Base-by-base conservation (phyloP, 148 eudicot genomes). In the Pharnaceum exiguum region DNA sequence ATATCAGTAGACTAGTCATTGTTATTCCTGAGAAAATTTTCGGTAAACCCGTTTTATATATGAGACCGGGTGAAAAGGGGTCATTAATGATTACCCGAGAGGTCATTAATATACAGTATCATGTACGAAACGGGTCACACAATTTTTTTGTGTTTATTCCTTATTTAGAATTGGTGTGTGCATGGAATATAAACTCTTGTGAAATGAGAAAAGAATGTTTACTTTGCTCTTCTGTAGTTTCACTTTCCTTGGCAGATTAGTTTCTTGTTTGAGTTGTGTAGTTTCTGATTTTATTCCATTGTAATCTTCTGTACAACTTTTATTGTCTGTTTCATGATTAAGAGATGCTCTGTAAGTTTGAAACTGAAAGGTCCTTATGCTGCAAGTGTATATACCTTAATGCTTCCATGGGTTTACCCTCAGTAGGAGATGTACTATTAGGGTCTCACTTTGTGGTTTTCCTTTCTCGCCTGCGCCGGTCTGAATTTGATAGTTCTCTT, bases 191-290 rank as follows among this genome's bases (percentile, higher is more conserved):
- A 6, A 16, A 35, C 38, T 19, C 36, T 40, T 58, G 36, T 21
- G 29, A 11, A 15, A 39, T 52, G 32, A 10, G 18, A 16, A 67
- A 42, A n/a, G 48, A 59, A 59, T 67, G 59, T 67, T 58, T 35
- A n/a, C 12, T 67, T 58, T 67, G 33, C 17, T 49, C 50, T 12
- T n/a, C 21, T 69, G 35, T 53, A 10, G 25, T 51, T 19, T 57
- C 57, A 30, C 54, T 67, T 49, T 60, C 58, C 5, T 56, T 61
- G 57, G 22, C 51, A 4, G 27, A 21, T 25, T 38, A 54, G 28
- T 28, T 24, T 25, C 10, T 38, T 28, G 33, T 12, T 62, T 51
- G 18, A 29, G 19, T 9, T 32, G 29, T 51, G 38, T 68, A 11
- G 21, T 42, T 58, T 49, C 17, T 63, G 24, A 31, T 62, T 37